phyloP scores from a whole-genome alignment of 2,329 filamentous ascomycete species.

The Tolypocladium tropicale region DNA sequence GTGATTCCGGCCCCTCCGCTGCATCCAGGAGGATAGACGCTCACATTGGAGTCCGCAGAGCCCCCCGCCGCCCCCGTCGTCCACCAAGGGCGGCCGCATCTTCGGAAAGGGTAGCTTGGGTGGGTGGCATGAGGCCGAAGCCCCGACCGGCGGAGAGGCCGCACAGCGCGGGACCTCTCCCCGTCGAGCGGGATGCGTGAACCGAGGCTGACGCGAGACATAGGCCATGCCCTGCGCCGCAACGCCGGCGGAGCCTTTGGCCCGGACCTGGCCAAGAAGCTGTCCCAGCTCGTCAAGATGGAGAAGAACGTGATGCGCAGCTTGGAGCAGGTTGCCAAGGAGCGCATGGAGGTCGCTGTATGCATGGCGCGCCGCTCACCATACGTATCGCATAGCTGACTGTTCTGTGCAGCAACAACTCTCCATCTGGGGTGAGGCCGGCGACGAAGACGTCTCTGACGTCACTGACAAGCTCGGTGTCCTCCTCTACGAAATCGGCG shows the following conservation, averaged over 20 bases:
- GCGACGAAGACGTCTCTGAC: conserved; percentile 96
- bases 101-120: conserved; percentile 81
- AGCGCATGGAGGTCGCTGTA: conserved; percentile 98
- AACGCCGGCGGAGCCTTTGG: conserved; percentile 68
- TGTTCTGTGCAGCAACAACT: conserved; percentile 71
- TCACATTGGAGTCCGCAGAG: conserved; percentile 49
- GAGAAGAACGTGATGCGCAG: conserved; percentile 99
- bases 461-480: conserved; percentile 98
- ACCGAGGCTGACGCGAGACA: conserved; percentile 1
- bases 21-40: background rate
- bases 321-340: conserved; percentile 86
- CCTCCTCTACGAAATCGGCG: conserved; percentile 94
- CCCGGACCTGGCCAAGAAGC: conserved; percentile 91
- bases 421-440: conserved; percentile 90
- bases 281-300: conserved; percentile 98
- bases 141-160: background rate
- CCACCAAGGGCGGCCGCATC: conserved; percentile 81
- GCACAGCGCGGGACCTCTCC: background rate
- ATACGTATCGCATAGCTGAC: background rate
- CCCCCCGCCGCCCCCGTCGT: conserved; percentile 82
- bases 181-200: background rate
- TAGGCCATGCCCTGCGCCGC: conserved; percentile 59
- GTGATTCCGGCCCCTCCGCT: background rate
- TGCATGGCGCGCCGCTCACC: conserved; percentile 23
- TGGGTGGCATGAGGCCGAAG: conserved; percentile 38